These are phyloP conservation scores for Boletus speciosus DNA, from an alignment of 768 basidiomycete genomes.

Conservation along the genomic window DNA sequence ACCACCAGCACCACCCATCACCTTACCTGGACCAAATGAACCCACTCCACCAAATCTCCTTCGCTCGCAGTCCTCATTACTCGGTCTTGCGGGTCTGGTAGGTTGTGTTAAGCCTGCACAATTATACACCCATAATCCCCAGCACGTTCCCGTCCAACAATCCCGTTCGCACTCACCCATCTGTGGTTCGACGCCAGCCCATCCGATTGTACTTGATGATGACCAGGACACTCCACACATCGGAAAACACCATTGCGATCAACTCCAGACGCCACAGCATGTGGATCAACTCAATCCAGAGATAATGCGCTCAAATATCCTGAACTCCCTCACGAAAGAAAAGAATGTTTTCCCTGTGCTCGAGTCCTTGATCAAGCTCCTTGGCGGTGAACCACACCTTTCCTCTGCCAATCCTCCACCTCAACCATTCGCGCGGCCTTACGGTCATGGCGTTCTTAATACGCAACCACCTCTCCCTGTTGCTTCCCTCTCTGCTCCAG, in stretches of 20 bases:
- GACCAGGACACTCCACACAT: conserved; percentile 34
- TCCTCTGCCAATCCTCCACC: conserved; percentile 3
- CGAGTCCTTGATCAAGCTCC: conserved; percentile 56
- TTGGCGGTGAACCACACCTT: conserved; percentile 36
- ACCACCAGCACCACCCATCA: conserved; percentile 52
- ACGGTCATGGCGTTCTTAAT: conserved; percentile 9
- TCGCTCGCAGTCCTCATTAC: conserved; percentile 66
- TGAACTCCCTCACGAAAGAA: conserved; percentile 56
- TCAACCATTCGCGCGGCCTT: conserved; percentile 21
- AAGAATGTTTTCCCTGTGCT: conserved; percentile 66
- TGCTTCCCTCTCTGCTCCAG: not conserved
- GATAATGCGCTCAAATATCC: conserved; percentile 53
- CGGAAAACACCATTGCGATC: conserved; percentile 8
- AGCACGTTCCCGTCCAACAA: conserved; percentile 29
- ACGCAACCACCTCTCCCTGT: not conserved
- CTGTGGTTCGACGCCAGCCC: conserved; percentile 51
- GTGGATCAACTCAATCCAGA: conserved; percentile 37
- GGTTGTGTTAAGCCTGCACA: conserved; percentile 57
- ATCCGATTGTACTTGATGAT: conserved; percentile 74
- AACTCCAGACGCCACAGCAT: conserved; percentile 10
- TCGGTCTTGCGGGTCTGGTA: conserved; percentile 71
- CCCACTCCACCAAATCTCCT: conserved; percentile 67
- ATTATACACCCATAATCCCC: conserved; percentile 9
- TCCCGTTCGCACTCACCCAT: conserved; percentile 33
- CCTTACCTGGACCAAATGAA: conserved; percentile 57